phyloP scores from a whole-genome alignment of 306 rosid genomes.

The Cyamopsis tetragonoloba region DNA sequence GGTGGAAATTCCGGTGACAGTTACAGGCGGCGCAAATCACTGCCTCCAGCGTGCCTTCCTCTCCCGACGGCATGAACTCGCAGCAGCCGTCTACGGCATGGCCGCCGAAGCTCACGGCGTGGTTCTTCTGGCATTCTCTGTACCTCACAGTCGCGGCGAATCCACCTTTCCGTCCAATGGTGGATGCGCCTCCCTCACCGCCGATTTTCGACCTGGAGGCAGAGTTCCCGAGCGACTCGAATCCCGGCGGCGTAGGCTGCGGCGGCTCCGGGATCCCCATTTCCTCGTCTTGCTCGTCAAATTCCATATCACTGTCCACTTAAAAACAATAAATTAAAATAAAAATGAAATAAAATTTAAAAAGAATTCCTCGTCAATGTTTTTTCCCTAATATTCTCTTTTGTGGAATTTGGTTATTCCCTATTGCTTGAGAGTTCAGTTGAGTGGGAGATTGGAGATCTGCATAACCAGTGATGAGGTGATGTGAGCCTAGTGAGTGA shows the following conservation, averaged over 20 bases:
- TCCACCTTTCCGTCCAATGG: slow-evolving; percentile 36
- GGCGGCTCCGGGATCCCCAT: slow-evolving; percentile 47
- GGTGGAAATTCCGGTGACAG: slow-evolving; percentile 97
- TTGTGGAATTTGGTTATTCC: neutral
- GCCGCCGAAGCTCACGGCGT: slow-evolving; percentile 73
- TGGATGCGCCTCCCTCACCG: slow-evolving; percentile 31
- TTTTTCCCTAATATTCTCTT: too few species aligned
- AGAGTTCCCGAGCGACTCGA: slow-evolving; percentile 45
- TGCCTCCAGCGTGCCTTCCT: slow-evolving; percentile 75
- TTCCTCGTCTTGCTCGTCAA: slow-evolving; percentile 70
- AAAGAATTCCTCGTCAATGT: neutral
- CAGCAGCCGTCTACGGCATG: slow-evolving; percentile 94
- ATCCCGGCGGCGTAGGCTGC: slow-evolving; percentile 36
- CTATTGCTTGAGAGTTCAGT: neutral
- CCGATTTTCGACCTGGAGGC: slow-evolving; percentile 21
- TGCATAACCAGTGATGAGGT: neutral
- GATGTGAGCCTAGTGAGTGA: neutral
- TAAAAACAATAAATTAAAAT: neutral
- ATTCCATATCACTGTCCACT: slow-evolving; percentile 52
- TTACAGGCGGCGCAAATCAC: slow-evolving; percentile 90
- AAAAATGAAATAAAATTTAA: too few species aligned
- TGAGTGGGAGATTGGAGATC: slow-evolving; percentile 20
- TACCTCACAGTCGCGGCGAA: slow-evolving; percentile 35
- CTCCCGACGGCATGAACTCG: slow-evolving; percentile 89
- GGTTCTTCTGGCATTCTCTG: slow-evolving; percentile 85